These are phyloP conservation scores for Ophiostoma piceae DNA, from an alignment of 2,329 filamentous ascomycete species.

Conservation along the genomic window DNA sequence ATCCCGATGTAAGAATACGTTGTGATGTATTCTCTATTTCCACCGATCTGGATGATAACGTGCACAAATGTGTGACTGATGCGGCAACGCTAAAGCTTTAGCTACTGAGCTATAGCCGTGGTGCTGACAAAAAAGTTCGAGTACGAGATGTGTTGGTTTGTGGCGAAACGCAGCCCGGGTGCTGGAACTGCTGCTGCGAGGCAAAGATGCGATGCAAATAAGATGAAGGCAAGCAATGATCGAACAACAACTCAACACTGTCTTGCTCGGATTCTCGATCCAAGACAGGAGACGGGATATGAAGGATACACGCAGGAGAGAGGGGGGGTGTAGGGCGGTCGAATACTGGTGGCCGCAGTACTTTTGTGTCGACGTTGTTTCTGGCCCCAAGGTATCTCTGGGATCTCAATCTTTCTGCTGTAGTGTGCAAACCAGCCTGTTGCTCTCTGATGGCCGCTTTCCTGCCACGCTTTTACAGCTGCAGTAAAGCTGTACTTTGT, in stretches of 20 bases:
- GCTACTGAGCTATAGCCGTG: not conserved
- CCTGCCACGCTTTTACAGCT: not conserved
- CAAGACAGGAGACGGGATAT: conserved; percentile 3
- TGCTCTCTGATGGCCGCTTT: too few relatives aligned
- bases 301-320: not conserved
- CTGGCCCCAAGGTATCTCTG: not conserved
- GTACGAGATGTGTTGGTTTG: not conserved
- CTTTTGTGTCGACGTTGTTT: not conserved
- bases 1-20: not conserved
- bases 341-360: not conserved
- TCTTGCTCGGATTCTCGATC: not conserved
- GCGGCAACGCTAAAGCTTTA: not conserved
- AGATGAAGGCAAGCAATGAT: not conserved
- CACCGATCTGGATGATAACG: too few relatives aligned
- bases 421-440: not conserved
- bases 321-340: not conserved
- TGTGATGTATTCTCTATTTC: not conserved
- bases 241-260: not conserved
- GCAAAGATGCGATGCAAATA: not conserved
- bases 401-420: not conserved
- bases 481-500: not conserved
- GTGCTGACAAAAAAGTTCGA: not conserved
- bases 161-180: not conserved
- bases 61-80: too few relatives aligned
- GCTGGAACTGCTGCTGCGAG: not conserved